These are phyloP conservation scores for Suillus bovinus DNA, from an alignment of 768 basidiomycete genomes.

Conservation along the genomic window DNA sequence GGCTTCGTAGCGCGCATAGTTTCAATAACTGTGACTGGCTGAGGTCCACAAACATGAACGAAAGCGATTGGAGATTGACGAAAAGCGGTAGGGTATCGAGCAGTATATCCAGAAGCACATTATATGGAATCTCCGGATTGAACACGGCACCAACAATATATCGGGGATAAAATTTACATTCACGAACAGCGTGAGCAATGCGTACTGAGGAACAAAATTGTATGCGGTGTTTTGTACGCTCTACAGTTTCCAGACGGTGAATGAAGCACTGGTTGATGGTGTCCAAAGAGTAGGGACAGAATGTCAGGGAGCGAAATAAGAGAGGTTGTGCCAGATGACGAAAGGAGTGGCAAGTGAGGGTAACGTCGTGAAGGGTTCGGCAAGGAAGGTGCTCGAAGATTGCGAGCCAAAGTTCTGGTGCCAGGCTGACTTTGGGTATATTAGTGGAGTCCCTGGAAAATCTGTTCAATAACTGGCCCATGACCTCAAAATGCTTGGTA, in stretches of 20 bases:
- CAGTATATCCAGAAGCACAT: background rate
- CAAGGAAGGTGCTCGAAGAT: slow-evolving; percentile 5
- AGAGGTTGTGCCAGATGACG: slow-evolving; percentile 10
- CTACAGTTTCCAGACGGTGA: background rate
- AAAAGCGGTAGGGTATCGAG: slow-evolving; percentile 10
- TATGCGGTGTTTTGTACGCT: slow-evolving; percentile 6
- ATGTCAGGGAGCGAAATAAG: slow-evolving; percentile 10
- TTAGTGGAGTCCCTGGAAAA: background rate
- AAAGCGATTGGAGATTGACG: slow-evolving; percentile 7
- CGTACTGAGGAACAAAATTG: slow-evolving; percentile 8
- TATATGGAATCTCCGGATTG: background rate
- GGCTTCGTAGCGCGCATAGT: slow-evolving; percentile 4
- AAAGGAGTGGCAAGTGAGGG: slow-evolving; percentile 10
- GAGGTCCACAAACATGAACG: slow-evolving; percentile 10
- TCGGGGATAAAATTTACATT: slow-evolving; percentile 10
- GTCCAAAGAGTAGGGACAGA: slow-evolving; percentile 13
- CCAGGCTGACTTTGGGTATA: background rate
- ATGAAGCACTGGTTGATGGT: background rate
- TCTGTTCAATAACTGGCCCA: slow-evolving; percentile 2
- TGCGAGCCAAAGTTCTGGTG: slow-evolving; percentile 8
- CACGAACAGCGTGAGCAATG: slow-evolving; percentile 6
- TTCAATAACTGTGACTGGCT: background rate
- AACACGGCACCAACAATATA: slow-evolving; percentile 7
- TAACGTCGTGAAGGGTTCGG: background rate
- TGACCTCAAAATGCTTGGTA: background rate